phyloP scores from a whole-genome alignment of 164 flowering plant genomes.

The Euptelea pleiosperma region DNA sequence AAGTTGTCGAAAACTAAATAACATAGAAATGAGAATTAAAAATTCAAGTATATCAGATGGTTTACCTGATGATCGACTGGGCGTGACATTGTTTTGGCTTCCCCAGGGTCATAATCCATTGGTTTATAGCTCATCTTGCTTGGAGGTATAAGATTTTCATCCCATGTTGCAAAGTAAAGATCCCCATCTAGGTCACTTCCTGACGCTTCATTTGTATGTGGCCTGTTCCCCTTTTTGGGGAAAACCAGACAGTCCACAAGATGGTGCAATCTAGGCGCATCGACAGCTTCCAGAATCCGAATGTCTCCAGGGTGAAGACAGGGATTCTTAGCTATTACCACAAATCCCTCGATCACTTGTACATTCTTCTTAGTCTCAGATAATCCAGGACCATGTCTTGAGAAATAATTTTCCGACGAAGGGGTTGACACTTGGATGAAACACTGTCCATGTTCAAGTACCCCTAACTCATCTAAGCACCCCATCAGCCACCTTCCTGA shows the following conservation, averaged over 20 bases:
- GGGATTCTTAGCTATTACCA: constrained; percentile 79
- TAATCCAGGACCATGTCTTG: constrained; percentile 65
- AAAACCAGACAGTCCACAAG: constrained; percentile 79
- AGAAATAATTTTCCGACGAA: constrained; percentile 56
- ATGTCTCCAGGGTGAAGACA: constrained; percentile 95
- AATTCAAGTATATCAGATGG: neutral
- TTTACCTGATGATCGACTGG: constrained; percentile 43
- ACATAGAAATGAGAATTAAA: neutral
- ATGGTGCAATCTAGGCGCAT: constrained; percentile 64
- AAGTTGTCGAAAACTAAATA: too few species aligned
- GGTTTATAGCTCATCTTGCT: constrained; percentile 62
- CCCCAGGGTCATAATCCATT: constrained; percentile 64
- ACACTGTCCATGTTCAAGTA: constrained; percentile 81
- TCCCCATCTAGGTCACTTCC: constrained; percentile 98
- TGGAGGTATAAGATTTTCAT: constrained; percentile 70
- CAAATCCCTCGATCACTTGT: constrained; percentile 53
- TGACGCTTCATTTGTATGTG: constrained; percentile 87
- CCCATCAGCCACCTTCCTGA: constrained; percentile 88
- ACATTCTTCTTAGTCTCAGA: constrained; percentile 34
- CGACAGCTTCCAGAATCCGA: constrained; percentile 80
- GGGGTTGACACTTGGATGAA: constrained; percentile 77
- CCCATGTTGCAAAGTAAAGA: constrained; percentile 84
- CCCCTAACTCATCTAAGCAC: constrained; percentile 69
- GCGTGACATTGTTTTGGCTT: constrained; percentile 35
- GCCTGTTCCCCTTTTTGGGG: constrained; percentile 88